These are phyloP conservation scores for Angomonas deanei DNA, from an alignment of 208 protist species.

Conservation along the genomic window DNA sequence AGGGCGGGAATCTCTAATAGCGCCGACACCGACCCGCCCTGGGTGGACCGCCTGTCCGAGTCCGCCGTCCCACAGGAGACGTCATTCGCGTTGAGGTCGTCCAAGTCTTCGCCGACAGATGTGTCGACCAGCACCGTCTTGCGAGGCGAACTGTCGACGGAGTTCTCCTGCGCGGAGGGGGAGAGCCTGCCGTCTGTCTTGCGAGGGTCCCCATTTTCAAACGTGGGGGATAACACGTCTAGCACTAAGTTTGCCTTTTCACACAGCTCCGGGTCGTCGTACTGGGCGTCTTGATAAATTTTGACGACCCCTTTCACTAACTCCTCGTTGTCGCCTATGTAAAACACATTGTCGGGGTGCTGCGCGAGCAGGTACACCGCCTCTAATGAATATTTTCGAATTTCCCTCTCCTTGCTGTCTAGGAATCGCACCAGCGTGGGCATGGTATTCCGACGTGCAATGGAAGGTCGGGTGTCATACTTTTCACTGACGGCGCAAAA, in stretches of 20 bases:
- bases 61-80: constrained; percentile 3
- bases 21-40: constrained; percentile 49
- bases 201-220: constrained; percentile 47
- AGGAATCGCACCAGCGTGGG: constrained; percentile 78
- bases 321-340: constrained; percentile 37
- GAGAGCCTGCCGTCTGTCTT: constrained; percentile 10
- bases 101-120: background rate
- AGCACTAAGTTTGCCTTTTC: constrained; percentile 42
- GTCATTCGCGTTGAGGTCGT: constrained; percentile 12
- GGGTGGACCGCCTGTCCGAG: constrained; percentile 5
- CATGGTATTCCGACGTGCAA: constrained; percentile 82
- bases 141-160: background rate
- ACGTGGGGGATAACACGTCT: constrained; percentile 36
- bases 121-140: background rate
- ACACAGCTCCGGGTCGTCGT: constrained; percentile 75
- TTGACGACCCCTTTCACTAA: constrained; percentile 50
- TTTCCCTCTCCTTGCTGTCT: constrained; percentile 69
- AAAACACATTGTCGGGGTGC: constrained; percentile 83
- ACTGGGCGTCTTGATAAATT: constrained; percentile 70
- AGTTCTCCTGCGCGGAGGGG: background rate
- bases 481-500: constrained; percentile 66
- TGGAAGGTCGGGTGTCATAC: constrained; percentile 69
- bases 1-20: constrained; percentile 75
- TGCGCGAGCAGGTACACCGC: constrained; percentile 69
- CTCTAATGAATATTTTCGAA: constrained; percentile 59